Evolutionary conservation across 176 grass and related monocot genomes (phyloP).

Genomic region (Musa itinerans): DNA sequence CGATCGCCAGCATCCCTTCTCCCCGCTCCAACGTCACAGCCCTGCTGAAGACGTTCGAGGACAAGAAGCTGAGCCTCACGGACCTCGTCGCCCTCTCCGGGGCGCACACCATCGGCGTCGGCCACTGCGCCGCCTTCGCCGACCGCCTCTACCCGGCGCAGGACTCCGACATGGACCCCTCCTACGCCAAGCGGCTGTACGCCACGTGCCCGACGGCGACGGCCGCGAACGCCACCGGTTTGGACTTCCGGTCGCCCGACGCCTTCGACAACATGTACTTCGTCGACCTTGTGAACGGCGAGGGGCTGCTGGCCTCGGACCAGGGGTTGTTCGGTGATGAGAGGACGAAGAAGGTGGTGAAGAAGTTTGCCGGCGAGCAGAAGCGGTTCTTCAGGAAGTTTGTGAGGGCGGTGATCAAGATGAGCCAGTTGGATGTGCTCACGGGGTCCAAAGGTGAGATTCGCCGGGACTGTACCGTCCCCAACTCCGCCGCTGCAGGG

Average conservation of each 20-base stretch:
- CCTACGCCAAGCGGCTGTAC: slow-evolving; percentile 4
- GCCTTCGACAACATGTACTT: slow-evolving; percentile 58
- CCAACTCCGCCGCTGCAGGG: background rate
- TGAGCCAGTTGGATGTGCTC: slow-evolving; percentile 34
- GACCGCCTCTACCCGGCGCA: slow-evolving; percentile 14
- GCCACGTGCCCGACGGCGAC: slow-evolving; percentile 14
- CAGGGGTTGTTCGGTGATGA: slow-evolving; percentile 26
- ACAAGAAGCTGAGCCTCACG: slow-evolving; percentile 8
- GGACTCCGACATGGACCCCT: slow-evolving; percentile 18
- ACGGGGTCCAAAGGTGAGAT: slow-evolving; percentile 36
- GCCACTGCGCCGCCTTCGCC: slow-evolving; percentile 32
- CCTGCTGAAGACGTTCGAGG: slow-evolving; percentile 10
- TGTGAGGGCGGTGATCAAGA: slow-evolving; percentile 29
- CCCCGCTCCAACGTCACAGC: background rate
- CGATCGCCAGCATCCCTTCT: slow-evolving; percentile 8
- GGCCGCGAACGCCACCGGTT: background rate
- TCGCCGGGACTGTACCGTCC: slow-evolving; percentile 19
- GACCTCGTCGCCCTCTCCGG: slow-evolving; percentile 34
- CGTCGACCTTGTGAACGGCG: slow-evolving; percentile 26
- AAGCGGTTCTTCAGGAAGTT: slow-evolving; percentile 40
- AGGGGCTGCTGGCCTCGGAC: slow-evolving; percentile 39
- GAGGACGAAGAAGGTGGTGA: slow-evolving; percentile 16
- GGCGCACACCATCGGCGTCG: slow-evolving; percentile 9
- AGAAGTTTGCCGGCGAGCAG: slow-evolving; percentile 10
- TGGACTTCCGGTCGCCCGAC: slow-evolving; percentile 29